phyloP scores from a whole-genome alignment of 139 green algal species.

The Chlorella sp. region DNA sequence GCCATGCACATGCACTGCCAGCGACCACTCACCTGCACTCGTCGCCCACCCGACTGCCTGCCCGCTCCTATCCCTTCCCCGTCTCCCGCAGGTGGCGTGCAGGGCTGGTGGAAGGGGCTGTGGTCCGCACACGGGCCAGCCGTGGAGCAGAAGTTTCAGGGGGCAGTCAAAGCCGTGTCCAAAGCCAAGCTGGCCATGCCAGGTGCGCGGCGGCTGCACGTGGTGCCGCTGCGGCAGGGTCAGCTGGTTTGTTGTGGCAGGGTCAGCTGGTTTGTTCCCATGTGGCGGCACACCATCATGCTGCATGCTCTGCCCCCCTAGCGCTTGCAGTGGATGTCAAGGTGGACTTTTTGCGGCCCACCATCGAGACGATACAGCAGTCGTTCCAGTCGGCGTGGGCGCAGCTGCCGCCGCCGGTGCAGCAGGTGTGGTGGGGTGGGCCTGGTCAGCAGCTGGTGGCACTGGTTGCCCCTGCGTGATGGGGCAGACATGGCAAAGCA shows the following conservation, averaged over 20 bases:
- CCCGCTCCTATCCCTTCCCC: too few species aligned
- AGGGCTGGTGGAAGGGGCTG: not conserved
- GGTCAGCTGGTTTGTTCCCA: not conserved
- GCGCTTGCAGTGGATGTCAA: slow-evolving; percentile 39
- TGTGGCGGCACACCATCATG: not conserved
- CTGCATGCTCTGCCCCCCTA: not conserved
- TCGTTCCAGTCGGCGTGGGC: slow-evolving; percentile 27
- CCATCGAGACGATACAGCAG: slow-evolving; percentile 44
- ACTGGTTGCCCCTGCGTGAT: too few species aligned
- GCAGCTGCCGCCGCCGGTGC: slow-evolving; percentile 55
- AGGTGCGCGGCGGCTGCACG: not conserved
- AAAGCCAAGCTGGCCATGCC: slow-evolving; percentile 39
- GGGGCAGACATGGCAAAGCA: too few species aligned
- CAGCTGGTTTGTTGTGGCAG: too few species aligned
- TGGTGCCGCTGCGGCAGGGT: not conserved
- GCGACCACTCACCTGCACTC: too few species aligned
- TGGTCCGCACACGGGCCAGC: not conserved
- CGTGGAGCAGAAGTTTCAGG: not conserved
- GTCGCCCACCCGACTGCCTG: too few species aligned
- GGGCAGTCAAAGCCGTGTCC: not conserved
- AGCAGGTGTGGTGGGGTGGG: not conserved
- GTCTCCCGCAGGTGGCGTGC: not conserved
- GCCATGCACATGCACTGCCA: too few species aligned
- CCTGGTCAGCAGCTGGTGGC: too few species aligned
- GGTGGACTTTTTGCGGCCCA: slow-evolving; percentile 56